Base-by-base conservation (phyloP, 2,329 filamentous ascomycete species). In the Grosmannia huntii region DNA sequence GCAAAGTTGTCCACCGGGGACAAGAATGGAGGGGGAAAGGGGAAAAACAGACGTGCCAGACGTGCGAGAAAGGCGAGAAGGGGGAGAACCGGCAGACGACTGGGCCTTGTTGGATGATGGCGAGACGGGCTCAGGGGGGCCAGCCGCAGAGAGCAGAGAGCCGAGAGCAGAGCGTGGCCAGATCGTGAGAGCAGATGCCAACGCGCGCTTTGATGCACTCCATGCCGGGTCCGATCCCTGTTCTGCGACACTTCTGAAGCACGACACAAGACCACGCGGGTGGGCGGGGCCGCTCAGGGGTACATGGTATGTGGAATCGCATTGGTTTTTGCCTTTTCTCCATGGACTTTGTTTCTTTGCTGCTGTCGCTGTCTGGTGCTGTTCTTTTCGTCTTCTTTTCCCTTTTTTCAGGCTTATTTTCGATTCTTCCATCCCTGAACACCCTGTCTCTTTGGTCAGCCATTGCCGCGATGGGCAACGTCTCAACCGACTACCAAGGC, bases 211-310 rank as follows among this genome's bases (percentile, higher is more conserved):
- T 61, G 64, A 62, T 60, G 58, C 60, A 48, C 41, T 54, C 53
- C 44, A 38, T 5, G 53, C 11, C 31, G 16, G 46, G 52, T 27
- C 33, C 14, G 6, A n/a, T 64, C 66, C 73, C 68, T 72, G 70
- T 72, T 65, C 70, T 76, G 74, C 68, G 71, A 77, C 75, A 75
- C 66, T 70, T 70, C 68, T 76, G 75, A 77, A 66, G 75, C 75
- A 76, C 64, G 44, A 53, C 23, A 25, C 53, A 41, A 21, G 28
- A n/a, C 21, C 7, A 12, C 21, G 53, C 31, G 31, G 31, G 9
- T 2, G 31, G 36, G 36, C 12, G 14, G 36, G 23, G 25, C 14
- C 3, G 41, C n/a, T 23, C 55, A 57, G 48, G 46, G 48, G 46
- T 7, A n/a, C n/a, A 21, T 46, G 1, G 44, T 4, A 2, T 2